These are phyloP conservation scores for Phanerodontia chrysosporium DNA, from an alignment of 768 basidiomycete genomes.

Conservation along the genomic window DNA sequence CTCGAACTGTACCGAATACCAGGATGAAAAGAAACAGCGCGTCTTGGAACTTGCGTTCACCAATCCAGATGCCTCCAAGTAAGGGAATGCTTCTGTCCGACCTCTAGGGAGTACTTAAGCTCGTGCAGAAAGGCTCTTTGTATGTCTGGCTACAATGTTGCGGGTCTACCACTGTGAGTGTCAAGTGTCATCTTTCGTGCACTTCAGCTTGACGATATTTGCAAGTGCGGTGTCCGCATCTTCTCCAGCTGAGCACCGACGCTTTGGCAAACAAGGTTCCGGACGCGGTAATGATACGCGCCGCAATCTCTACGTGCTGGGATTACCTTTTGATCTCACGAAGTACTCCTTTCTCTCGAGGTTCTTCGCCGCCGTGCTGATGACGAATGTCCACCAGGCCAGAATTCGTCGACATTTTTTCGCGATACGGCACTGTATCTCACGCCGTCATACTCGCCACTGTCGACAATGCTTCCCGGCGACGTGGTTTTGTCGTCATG, in stretches of 20 bases:
- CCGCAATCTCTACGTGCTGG: conserved; percentile 81
- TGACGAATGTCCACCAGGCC: conserved; percentile 19
- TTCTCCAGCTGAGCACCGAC: conserved; percentile 14
- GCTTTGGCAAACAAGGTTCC: conserved; percentile 16
- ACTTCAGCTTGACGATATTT: neutral
- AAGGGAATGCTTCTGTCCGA: no score
- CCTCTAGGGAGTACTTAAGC: neutral
- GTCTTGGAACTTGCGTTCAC: conserved; percentile 51
- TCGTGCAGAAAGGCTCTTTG: conserved; percentile 55
- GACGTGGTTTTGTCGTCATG: conserved; percentile 85
- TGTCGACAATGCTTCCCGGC: conserved; percentile 76
- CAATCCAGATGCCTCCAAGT: conserved; percentile 52
- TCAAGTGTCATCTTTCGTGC: neutral
- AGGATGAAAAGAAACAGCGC: conserved; percentile 25
- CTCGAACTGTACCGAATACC: conserved; percentile 26
- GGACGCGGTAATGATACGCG: conserved; percentile 43
- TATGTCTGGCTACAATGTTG: conserved; percentile 59
- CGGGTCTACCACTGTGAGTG: conserved; percentile 53
- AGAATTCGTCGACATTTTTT: conserved; percentile 61
- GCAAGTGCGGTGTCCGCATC: conserved; percentile 22
- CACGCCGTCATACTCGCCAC: conserved; percentile 83
- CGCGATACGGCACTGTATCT: conserved; percentile 59
- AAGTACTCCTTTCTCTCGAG: conserved; percentile 44
- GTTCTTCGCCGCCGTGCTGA: neutral
- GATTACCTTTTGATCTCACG: conserved; percentile 75